Percentiles rank a stretch among this genome's conserved stretches.
phyloP scores from a whole-genome alignment of 805 yeast genomes.

The Hanseniaspora taiwanica region DNA sequence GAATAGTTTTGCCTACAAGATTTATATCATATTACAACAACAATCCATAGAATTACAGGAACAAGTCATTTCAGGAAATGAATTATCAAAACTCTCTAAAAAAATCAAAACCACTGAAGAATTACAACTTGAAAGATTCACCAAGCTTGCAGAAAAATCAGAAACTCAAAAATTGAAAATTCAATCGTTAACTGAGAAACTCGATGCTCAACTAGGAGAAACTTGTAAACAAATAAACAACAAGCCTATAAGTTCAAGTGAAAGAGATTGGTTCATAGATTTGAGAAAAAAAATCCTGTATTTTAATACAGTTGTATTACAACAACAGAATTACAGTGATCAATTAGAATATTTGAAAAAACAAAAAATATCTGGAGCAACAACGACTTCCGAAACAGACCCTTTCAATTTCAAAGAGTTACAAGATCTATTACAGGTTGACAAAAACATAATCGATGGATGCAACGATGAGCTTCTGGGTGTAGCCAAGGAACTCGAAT shows the following conservation, averaged over 20 bases:
- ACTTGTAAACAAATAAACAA: too few relatives aligned
- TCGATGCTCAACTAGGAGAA: neutral
- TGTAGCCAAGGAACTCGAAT: slow-evolving; percentile 13
- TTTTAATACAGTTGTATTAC: slow-evolving; percentile 22
- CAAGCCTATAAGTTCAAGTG: slow-evolving; percentile 27
- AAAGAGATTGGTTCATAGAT: slow-evolving; percentile 34
- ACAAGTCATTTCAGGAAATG: neutral
- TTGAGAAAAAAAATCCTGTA: slow-evolving; percentile 21
- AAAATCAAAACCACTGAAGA: neutral
- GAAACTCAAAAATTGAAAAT: neutral
- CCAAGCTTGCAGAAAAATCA: neutral
- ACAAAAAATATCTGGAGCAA: too few relatives aligned
- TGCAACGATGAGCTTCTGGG: slow-evolving; percentile 11
- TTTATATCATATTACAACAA: neutral
- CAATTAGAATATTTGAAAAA: slow-evolving; percentile 19
- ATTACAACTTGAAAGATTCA: neutral
- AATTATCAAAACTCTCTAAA: neutral
- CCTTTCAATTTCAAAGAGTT: slow-evolving; percentile 22
- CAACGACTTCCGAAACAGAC: too few relatives aligned
- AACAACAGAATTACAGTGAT: slow-evolving; percentile 16
- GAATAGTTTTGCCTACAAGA: neutral
- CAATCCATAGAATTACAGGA: neutral
- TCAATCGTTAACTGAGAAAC: neutral
- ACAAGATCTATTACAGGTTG: slow-evolving; percentile 21
- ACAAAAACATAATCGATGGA: slow-evolving; percentile 19